phyloP scores from a whole-genome alignment of 176 grass and related monocot genomes.

The Pharus latifolius region DNA sequence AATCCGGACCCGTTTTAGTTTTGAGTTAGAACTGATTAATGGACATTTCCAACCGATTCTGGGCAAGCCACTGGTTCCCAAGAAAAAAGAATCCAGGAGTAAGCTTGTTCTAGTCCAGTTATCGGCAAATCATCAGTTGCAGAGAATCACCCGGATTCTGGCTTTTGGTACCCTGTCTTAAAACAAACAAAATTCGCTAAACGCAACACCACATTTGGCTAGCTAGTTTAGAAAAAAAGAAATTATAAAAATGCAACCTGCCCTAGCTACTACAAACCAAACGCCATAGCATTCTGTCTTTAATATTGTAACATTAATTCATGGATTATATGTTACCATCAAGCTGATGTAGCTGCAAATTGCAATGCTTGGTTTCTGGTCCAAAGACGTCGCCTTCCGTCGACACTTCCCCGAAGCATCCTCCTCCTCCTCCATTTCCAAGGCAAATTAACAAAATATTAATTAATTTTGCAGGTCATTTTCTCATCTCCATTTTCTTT shows the following conservation, averaged over 20 bases:
- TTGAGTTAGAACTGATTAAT: too few species aligned
- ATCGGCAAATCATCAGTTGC: too few species aligned
- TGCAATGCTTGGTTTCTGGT: neutral
- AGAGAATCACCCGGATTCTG: too few species aligned
- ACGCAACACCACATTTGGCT: neutral
- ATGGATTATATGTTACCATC: neutral
- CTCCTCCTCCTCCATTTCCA: neutral
- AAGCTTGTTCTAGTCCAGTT: too few species aligned
- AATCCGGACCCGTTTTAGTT: too few species aligned
- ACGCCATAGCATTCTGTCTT: neutral
- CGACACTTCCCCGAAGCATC: constrained; percentile 20
- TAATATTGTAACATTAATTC: neutral
- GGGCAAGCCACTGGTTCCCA: too few species aligned
- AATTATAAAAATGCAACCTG: neutral
- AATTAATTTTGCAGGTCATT: neutral
- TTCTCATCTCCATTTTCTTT: neutral
- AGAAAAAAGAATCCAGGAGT: too few species aligned
- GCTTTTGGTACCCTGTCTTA: too few species aligned
- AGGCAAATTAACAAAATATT: neutral
- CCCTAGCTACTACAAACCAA: neutral
- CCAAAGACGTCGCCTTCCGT: constrained; percentile 5
- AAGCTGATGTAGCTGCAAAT: neutral
- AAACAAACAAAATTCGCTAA: neutral
- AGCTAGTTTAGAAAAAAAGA: neutral
- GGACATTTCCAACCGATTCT: too few species aligned